Conservation (phyloP, 306 rosid species). For the Nissolia schottii region DNA sequence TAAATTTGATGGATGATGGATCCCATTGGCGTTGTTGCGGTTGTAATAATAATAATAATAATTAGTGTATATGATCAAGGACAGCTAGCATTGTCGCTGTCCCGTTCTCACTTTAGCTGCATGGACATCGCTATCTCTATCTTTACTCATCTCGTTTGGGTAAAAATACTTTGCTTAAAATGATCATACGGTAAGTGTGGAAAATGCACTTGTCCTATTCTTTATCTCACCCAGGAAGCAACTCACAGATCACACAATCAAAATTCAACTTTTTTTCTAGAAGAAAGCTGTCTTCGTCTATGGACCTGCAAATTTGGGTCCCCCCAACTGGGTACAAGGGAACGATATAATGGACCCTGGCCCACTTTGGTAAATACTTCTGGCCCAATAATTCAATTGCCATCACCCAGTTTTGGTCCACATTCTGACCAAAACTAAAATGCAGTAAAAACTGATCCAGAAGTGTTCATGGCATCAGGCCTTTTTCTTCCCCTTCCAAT, state of each 20-base stretch:
- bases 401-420: background rate
- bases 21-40: background rate
- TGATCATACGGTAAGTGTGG: background rate
- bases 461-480: background rate
- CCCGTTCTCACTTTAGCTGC: background rate
- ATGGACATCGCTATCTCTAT: background rate
- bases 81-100: background rate
- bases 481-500: background rate
- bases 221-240: background rate
- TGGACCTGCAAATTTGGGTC: constrained; percentile 7
- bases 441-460: background rate
- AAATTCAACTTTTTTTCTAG: background rate
- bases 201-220: background rate
- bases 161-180: background rate
- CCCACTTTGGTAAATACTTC: background rate
- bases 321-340: background rate
- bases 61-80: too few relatives aligned
- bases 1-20: background rate
- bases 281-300: background rate
- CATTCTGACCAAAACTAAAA: background rate
- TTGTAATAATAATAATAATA: too few relatives aligned
- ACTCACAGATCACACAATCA: background rate
- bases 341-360: background rate
- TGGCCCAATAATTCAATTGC: constrained; percentile 11
- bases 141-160: background rate